A percentile compares a stretch with the other conserved stretches of the same genome.
phyloP scores from a whole-genome alignment of 352 stramenopile genomes.

The Phytophthora chlamydospora region DNA sequence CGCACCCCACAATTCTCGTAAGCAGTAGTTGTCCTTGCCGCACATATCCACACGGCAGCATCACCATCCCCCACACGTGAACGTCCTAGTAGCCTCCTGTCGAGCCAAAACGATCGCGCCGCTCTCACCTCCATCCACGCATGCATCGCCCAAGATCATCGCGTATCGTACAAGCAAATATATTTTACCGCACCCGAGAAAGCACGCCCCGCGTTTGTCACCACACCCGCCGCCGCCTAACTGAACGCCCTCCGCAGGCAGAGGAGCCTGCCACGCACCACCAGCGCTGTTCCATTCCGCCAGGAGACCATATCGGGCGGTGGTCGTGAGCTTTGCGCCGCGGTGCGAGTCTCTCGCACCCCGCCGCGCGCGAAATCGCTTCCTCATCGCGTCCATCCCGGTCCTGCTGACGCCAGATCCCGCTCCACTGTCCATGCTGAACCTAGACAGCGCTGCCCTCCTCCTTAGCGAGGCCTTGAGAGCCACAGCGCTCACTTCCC shows the following conservation, averaged over 20 bases:
- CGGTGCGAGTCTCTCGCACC: background rate
- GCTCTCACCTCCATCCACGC: background rate
- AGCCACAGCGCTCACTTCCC: too few species aligned
- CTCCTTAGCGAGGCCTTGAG: too few species aligned
- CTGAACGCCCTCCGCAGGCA: background rate
- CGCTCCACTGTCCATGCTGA: too few species aligned
- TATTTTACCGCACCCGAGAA: constrained; percentile 22
- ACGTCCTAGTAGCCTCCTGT: background rate
- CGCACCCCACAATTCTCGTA: too few species aligned
- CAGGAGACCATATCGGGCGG: background rate
- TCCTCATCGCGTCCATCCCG: background rate
- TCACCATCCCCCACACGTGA: too few species aligned
- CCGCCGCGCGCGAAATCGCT: background rate
- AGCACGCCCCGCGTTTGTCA: constrained; percentile 3
- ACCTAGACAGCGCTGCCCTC: too few species aligned
- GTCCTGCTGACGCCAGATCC: too few species aligned
- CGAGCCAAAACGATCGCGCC: constrained; percentile 11
- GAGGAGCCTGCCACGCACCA: background rate
- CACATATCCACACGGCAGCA: too few species aligned
- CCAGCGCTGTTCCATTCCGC: background rate
- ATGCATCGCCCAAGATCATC: constrained; percentile 25
- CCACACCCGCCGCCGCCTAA: background rate
- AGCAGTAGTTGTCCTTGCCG: too few species aligned
- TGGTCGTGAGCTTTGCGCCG: background rate
- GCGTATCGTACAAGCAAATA: constrained; percentile 28